Evolutionary conservation across 345 rosid genomes (phyloP).

Genomic region (Ceriops zippeliana): DNA sequence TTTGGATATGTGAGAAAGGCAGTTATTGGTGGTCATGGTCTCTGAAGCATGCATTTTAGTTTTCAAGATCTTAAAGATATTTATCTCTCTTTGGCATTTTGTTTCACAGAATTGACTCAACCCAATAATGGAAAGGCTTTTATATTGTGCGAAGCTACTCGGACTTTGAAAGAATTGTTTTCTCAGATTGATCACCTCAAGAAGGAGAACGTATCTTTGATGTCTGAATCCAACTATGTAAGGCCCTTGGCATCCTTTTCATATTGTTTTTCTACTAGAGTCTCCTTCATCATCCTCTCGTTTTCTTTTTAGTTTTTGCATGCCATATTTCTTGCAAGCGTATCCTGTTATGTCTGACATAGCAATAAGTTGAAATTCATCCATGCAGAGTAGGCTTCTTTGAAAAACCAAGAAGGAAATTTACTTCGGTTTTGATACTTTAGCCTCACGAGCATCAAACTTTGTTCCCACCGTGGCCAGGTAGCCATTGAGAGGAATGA

Average conservation of each 20-base stretch:
- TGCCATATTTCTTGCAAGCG: neutral
- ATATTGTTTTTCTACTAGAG: too few species aligned
- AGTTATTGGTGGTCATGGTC: neutral
- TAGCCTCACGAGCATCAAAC: neutral
- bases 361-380: neutral
- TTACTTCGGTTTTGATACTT: neutral
- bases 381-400: neutral
- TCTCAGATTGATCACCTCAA: slow-evolving; percentile 69
- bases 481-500: slow-evolving; percentile 77
- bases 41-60: neutral
- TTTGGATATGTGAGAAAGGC: neutral
- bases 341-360: neutral
- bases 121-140: slow-evolving; percentile 84
- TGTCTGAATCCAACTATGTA: slow-evolving; percentile 83
- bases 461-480: slow-evolving; percentile 32
- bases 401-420: neutral
- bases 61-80: neutral
- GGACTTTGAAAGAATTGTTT: slow-evolving; percentile 62
- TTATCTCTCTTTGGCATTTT: slow-evolving; percentile 10
- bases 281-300: too few species aligned
- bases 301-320: too few species aligned
- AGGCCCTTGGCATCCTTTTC: slow-evolving; percentile 13
- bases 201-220: slow-evolving; percentile 60
- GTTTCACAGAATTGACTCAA: slow-evolving; percentile 48
- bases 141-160: slow-evolving; percentile 61